Percentiles rank a stretch among this genome's conserved stretches.
phyloP scores from a whole-genome alignment of 257 asterid species.

The Solanum okadae region DNA sequence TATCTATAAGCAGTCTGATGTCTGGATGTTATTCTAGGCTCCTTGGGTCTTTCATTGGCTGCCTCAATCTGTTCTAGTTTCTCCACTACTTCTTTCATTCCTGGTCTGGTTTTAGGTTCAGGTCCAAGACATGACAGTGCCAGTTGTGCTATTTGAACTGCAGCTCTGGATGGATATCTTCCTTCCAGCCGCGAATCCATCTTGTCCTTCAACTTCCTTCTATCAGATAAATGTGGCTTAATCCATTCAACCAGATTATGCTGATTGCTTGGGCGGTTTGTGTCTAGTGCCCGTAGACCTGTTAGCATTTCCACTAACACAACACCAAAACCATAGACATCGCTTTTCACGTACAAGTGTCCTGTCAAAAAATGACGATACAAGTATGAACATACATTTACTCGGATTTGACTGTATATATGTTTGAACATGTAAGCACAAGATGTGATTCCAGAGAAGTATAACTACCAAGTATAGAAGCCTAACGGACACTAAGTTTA shows the following conservation, averaged over 20 bases:
- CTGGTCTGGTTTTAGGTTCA: conserved; percentile 51
- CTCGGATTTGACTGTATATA: neutral
- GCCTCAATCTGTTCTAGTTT: conserved; percentile 28
- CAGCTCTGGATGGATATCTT: conserved; percentile 50
- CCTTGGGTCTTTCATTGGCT: conserved; percentile 32
- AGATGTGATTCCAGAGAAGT: neutral
- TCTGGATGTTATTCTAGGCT: conserved; percentile 16
- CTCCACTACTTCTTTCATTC: conserved; percentile 56
- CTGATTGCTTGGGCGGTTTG: conserved; percentile 40
- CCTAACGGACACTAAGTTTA: neutral
- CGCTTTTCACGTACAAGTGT: conserved; percentile 65
- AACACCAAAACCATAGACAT: conserved; percentile 66
- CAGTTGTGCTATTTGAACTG: conserved; percentile 41
- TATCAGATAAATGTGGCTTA: conserved; percentile 45
- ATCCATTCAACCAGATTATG: conserved; percentile 56
- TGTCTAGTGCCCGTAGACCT: conserved; percentile 49
- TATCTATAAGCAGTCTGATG: conserved; percentile 14
- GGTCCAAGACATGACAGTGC: conserved; percentile 46
- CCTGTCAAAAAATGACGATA: conserved; percentile 23
- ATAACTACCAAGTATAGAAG: neutral
- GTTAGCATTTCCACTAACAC: conserved; percentile 64
- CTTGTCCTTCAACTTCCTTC: conserved; percentile 44
- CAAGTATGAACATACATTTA: neutral
- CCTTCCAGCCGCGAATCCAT: conserved; percentile 61
- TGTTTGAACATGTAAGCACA: neutral